phyloP scores from a whole-genome alignment of 1,284 basidiomycete species.

The Apiotrichum sp. region DNA sequence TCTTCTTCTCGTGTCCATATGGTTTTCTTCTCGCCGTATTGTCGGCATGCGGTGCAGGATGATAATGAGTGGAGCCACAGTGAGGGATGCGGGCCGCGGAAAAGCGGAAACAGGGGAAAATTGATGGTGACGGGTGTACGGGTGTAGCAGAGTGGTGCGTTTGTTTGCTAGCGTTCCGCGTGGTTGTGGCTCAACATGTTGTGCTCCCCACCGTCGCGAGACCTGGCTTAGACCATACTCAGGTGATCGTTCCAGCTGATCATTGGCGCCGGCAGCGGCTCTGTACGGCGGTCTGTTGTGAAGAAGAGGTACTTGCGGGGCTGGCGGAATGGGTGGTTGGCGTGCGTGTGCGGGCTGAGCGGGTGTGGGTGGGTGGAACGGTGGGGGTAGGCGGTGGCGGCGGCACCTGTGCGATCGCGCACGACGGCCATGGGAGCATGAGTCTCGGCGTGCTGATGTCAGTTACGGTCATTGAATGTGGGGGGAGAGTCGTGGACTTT shows the following conservation, averaged over 20 bases:
- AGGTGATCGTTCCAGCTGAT: constrained; percentile 23
- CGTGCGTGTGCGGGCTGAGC: background rate
- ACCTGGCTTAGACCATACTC: constrained; percentile 18
- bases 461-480: background rate
- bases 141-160: no score
- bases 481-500: background rate
- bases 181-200: background rate
- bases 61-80: background rate
- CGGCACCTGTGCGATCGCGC: background rate
- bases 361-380: constrained; percentile 1
- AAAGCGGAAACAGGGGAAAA: no score
- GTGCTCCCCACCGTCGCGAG: no score
- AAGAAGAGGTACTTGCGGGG: background rate
- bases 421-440: constrained; percentile 1
- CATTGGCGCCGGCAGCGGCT: constrained; percentile 6
- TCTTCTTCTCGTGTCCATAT: background rate
- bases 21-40: background rate
- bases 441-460: constrained; percentile 4
- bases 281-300: background rate
- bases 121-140: no score
- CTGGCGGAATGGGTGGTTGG: constrained; percentile 1
- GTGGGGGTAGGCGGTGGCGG: background rate
- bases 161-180: no score
- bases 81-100: background rate
- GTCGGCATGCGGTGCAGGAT: background rate